phyloP scores from a whole-genome alignment of 2,329 filamentous ascomycete species.

The Penicillium sp. region DNA sequence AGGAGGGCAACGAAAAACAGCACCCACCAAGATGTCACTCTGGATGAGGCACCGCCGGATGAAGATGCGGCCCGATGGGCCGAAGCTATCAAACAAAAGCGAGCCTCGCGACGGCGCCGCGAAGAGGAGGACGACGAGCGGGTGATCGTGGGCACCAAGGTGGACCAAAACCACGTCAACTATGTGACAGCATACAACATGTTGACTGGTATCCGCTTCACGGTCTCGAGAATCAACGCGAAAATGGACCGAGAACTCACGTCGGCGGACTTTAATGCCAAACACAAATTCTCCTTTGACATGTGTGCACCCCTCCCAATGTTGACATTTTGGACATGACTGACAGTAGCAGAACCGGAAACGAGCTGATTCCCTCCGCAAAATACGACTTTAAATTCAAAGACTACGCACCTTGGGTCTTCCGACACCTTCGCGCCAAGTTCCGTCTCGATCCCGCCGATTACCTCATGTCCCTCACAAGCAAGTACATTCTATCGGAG shows the following conservation, averaged over 20 bases:
- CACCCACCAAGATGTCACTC: constrained; percentile 70
- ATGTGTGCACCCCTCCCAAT: constrained; percentile 54
- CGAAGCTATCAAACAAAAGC: constrained; percentile 82
- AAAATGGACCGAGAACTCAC: constrained; percentile 88
- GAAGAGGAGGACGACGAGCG: constrained; percentile 85
- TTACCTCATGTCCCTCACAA: constrained; percentile 94
- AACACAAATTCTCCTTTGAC: constrained; percentile 97
- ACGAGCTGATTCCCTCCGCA: constrained; percentile 91
- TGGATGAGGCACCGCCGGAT: constrained; percentile 76
- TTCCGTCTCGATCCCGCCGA: constrained; percentile 93
- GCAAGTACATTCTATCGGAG: constrained; percentile 97
- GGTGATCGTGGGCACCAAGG: constrained; percentile 91
- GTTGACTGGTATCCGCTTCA: constrained; percentile 96
- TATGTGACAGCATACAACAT: constrained; percentile 99
- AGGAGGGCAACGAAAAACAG: constrained; percentile 77
- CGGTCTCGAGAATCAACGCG: constrained; percentile 89
- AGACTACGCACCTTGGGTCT: constrained; percentile 99
- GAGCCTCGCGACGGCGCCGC: constrained; percentile 70
- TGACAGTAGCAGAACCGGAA: constrained; percentile 62
- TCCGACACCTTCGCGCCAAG: constrained; percentile 75
- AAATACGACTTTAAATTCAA: constrained; percentile 99
- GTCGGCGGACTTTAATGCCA: constrained; percentile 82
- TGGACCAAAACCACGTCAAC: constrained; percentile 93
- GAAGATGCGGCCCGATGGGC: constrained; percentile 88
- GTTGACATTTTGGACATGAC: constrained; percentile 13